Base-by-base conservation (phyloP, 768 basidiomycete species). In the Suillus lakei region DNA sequence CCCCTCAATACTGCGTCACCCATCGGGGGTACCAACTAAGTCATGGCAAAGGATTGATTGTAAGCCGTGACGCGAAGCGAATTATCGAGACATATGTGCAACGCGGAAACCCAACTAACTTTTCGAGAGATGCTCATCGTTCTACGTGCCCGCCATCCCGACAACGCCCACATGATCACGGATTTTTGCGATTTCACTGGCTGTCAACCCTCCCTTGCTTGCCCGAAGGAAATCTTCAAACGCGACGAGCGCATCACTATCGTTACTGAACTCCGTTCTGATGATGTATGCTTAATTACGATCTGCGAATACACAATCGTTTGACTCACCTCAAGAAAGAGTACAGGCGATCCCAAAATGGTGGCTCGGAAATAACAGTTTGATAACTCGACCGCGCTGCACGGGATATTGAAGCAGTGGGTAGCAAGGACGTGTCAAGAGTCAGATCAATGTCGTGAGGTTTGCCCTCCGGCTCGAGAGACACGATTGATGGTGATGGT, bases 181-280 rank as follows among this genome's bases (percentile, higher is more conserved):
- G 71, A 98, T 95, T 82, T 87, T 92, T 16, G 97, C 97, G 64
- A 98, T 93, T 74, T 98, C 93, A 66, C 83, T 88, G 0, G 94
- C 88, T 21, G 88, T 92, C 71, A 99, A 83, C 32, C 84, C 85
- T 8, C 88, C 90, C 74, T 96, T 96, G 75, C 88, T 89, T 0
- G 90, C 91, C 23, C 87, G 81, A 69, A 99, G 84, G 79, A 95
- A 97, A 63, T 90, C 88, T 78, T 98, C 96, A 78, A 94, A 98
- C 1, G 90, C 92, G 18, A 78, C 75, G 36, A 88, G 81, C 1
- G 87, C 88, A 69, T 96, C 95, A 43, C 81, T 77, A 32, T 85
- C 84, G 39, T 83, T 84, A 28, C 80, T 70, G 68, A 93, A 93
- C 73, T 94, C 86, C 10, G 80, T 76, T 68, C 90, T 92, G 64